Evolutionary conservation across 176 grass and related monocot species (phyloP).

Genomic region (Coix lacrymajobi): DNA sequence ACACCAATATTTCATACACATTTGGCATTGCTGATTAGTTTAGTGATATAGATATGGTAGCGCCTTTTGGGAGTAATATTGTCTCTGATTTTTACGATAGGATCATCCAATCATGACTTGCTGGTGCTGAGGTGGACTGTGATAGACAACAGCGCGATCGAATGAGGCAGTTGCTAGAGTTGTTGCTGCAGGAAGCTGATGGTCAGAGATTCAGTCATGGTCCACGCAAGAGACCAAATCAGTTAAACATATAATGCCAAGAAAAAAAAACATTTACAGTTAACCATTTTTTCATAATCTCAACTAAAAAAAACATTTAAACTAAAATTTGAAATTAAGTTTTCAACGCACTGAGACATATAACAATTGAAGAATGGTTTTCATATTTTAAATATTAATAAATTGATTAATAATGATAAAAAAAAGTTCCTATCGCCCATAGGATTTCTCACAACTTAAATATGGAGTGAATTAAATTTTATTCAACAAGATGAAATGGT

Average conservation of each 20-base stretch:
- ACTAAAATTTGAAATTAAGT: too few relatives aligned
- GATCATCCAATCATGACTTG: slow-evolving; percentile 22
- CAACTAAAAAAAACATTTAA: neutral
- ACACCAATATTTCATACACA: slow-evolving; percentile 23
- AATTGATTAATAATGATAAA: too few relatives aligned
- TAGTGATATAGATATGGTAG: neutral
- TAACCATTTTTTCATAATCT: neutral
- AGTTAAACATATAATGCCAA: neutral
- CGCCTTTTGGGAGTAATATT: neutral
- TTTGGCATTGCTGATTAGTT: neutral
- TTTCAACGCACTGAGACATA: neutral
- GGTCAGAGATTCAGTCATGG: slow-evolving; percentile 44
- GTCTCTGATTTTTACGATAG: neutral
- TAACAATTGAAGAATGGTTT: neutral
- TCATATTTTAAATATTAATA: too few relatives aligned
- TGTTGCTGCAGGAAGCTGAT: slow-evolving; percentile 39
- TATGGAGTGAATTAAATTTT: neutral
- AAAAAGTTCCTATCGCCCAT: neutral
- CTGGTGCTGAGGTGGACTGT: slow-evolving; percentile 11
- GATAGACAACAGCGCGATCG: neutral
- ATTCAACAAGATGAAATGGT: neutral
- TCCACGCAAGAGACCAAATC: neutral
- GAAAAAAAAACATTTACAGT: too few relatives aligned
- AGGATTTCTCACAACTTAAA: neutral
- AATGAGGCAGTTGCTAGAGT: slow-evolving; percentile 17